Evolutionary conservation across 2,329 filamentous ascomycete genomes (phyloP), one percentile per base, ranked within the genome.

Genomic region (Fusarium sp.): DNA sequence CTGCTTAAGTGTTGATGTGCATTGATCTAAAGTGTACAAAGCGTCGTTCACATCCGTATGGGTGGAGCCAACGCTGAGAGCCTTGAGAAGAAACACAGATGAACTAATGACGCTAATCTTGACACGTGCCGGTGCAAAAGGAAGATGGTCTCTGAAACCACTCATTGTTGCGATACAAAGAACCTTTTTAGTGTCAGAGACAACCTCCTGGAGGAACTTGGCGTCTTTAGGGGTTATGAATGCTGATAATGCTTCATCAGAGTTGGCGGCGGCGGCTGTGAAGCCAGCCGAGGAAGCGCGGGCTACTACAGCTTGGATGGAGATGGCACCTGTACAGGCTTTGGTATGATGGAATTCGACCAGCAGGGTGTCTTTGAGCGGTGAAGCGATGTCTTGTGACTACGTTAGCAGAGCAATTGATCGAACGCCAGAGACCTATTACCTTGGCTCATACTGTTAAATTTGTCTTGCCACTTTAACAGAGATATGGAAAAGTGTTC

Each of bases 1-100:
- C 1, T 45, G 58, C 18, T 66, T 71, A 1, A 78, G 67, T 1
- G 68, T 66, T 4, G 49, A 51, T 1, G 65, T 77, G n/a, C 74
- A 77, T 28, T 67, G 68, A 12, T 77, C 72, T 15, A 77, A 28
- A 2, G 65, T 54, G 6, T 44, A 51, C 6, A 77, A 28, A 1
- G 73, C 71, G 24, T 65, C 65, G 1, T 65, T 62, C 5, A 75
- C 57, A 13, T 77, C 73, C 2, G 75, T 73, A 14, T 74, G 41
- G 4, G 64, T 31, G 42, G 64, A 52, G 26, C 75, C 48, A 38
- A 59, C 69, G 31, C 75, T 77, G 0, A 77, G 47, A 4, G 74
- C 75, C 36, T 77, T 77, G 12, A 77, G 69, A 1, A 77, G 57
- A 24, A 77, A 77, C 1, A 77, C 74, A 3, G 75, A 76, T 1